Percentiles rank a stretch among this genome's conserved stretches.
Evolutionary conservation across 495 filamentous ascomycete species (phyloP).

Genomic region (Aspergillus hancockii): DNA sequence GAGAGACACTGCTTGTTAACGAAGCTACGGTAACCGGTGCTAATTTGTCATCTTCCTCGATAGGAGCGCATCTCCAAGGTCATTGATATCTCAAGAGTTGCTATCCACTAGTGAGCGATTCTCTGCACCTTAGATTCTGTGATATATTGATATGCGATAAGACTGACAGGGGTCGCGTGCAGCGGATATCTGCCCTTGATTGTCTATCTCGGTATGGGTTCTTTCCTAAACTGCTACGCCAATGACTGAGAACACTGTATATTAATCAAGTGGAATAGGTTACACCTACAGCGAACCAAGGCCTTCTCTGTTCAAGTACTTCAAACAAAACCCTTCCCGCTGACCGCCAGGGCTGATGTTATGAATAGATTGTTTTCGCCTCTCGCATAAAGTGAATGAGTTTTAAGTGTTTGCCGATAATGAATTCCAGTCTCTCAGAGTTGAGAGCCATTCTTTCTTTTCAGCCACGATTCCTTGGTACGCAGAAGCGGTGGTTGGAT

Average conservation of each 20-base stretch:
- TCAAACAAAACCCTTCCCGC: constrained; percentile 7
- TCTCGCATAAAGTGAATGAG: constrained; percentile 46
- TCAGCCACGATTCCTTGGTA: neutral
- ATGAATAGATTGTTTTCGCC: constrained; percentile 67
- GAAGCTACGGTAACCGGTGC: neutral
- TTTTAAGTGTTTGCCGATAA: neutral
- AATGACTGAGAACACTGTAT: constrained; percentile 2
- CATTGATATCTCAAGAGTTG: constrained; percentile 89
- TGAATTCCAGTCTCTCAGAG: neutral
- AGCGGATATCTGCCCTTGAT: constrained; percentile 97
- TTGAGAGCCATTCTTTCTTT: neutral
- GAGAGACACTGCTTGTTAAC: constrained; percentile 11
- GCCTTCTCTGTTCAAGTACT: constrained; percentile 89
- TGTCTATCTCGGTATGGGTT: constrained; percentile 85
- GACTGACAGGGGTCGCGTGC: constrained; percentile 35
- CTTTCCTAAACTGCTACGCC: constrained; percentile 5
- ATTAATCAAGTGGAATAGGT: constrained; percentile 51
- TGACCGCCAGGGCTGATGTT: constrained; percentile 20
- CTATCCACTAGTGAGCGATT: constrained; percentile 84
- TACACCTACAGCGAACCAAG: constrained; percentile 92
- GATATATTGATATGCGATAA: constrained; percentile 12
- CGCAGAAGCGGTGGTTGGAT: neutral
- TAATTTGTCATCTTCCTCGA: constrained; percentile 14
- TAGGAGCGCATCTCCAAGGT: constrained; percentile 96
- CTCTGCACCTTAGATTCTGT: constrained; percentile 9